Conservation (phyloP, 1,139 yeast genomes). For the Taphrina wiesneri region DNA sequence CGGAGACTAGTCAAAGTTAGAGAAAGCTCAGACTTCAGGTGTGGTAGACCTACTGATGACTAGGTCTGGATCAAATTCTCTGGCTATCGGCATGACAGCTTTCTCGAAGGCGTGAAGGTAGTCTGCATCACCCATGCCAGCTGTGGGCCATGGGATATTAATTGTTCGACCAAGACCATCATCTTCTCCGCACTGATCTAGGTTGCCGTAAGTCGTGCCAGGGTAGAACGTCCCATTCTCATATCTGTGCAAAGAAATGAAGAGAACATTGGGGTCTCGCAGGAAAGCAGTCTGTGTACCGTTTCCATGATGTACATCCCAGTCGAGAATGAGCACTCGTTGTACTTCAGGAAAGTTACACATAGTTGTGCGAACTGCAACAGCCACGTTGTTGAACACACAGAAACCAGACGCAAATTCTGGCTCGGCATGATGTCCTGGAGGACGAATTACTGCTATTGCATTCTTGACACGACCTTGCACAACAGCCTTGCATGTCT, state of each 20-base stretch:
- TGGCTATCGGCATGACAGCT: constrained; percentile 83
- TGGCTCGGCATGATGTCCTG: constrained; percentile 99
- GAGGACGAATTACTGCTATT: constrained; percentile 93
- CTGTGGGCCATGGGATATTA: constrained; percentile 92
- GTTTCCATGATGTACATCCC: constrained; percentile 88
- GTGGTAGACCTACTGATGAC: constrained; percentile 54
- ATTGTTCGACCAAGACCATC: constrained; percentile 77
- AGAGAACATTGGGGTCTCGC: constrained; percentile 85
- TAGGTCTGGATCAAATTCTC: constrained; percentile 89
- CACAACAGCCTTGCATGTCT: constrained; percentile 91
- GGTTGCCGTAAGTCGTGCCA: constrained; percentile 75
- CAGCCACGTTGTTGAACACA: constrained; percentile 92
- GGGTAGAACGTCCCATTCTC: constrained; percentile 94
- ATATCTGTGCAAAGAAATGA: constrained; percentile 86
- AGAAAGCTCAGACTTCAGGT: not conserved
- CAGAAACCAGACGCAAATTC: constrained; percentile 97
- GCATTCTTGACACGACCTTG: constrained; percentile 91
- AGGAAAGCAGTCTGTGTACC: constrained; percentile 94
- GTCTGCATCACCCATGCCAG: constrained; percentile 95
- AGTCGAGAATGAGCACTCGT: constrained; percentile 81
- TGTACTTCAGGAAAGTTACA: constrained; percentile 85
- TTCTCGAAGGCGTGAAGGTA: constrained; percentile 88
- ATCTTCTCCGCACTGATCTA: constrained; percentile 78
- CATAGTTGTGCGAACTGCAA: constrained; percentile 85
- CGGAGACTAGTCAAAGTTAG: constrained; percentile 52